Base-by-base conservation (phyloP, 2,329 filamentous ascomycete genomes). In the Falciphora oryzae region DNA sequence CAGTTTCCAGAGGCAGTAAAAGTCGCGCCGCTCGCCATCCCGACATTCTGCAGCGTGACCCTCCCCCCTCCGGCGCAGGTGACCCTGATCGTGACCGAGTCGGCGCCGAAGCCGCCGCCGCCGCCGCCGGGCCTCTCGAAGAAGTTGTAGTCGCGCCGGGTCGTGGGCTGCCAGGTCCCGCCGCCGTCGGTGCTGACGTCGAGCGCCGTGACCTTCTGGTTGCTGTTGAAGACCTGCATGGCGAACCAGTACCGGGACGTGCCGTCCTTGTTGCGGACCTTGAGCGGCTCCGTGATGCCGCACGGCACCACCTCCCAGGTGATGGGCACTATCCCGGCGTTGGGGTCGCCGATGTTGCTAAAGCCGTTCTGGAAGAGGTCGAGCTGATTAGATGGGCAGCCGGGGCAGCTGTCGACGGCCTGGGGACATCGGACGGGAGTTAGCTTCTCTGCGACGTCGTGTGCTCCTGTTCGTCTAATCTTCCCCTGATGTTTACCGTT, bases 151-250 rank as follows among this genome's bases (percentile, higher is more conserved):
- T 76, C 73, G 65, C 79, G 73, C 61, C 87, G 78, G 2, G 75
- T 78, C 0, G 86, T 88, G n/a, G 72, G 62, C 73, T 81, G 73
- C 86, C 86, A 89, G 18, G 82, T 84, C 63, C 69, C 78, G 25
- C 86, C 86, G 14, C 83, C 80, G 70, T 89, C 82, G 25, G 79
- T 85, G 65, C 83, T 85, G 65, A 89, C 85, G 68, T 89, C 85
- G 29, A 89, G 78, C 67, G 76, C 79, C 63, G 77, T 69, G 57
- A 89, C 80, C 22, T 80, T 78, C 66, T 83, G 78, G 72, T 87
- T 87, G 70, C 83, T 76, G 74, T 89, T 89, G 70, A 87, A 78
- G 58, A 89, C 85, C 73, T 90, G 87, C 79, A 87, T 86, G 61
- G 79, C 80, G 70, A 75, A 74, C 78, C 76, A 81, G 70, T 76